Percentiles rank a stretch among this genome's conserved stretches.
phyloP scores from a whole-genome alignment of 2,329 filamentous ascomycete species.

The Reticulascus tulasneorum region DNA sequence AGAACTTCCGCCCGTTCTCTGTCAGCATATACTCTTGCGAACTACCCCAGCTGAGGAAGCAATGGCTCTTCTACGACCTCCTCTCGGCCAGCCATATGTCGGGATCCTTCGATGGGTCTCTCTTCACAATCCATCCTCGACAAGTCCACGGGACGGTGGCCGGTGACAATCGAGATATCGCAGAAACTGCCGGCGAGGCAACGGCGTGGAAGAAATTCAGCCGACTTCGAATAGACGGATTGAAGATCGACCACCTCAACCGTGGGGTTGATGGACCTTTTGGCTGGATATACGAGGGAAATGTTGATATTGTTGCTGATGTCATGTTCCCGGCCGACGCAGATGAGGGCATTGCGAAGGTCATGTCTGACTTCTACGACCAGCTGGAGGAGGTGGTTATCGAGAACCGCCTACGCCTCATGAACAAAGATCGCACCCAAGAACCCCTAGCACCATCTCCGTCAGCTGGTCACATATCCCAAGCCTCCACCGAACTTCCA shows the following conservation, averaged over 20 bases:
- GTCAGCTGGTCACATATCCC: conserved; percentile 28
- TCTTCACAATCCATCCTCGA: conserved; percentile 94
- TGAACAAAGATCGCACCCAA: conserved; percentile 42
- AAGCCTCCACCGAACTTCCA: conserved; percentile 13
- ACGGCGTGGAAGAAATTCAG: conserved; percentile 94
- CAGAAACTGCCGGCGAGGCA: conserved; percentile 58
- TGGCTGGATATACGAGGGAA: conserved; percentile 96
- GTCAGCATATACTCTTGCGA: conserved; percentile 96
- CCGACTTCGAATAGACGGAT: conserved; percentile 82
- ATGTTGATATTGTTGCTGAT: conserved; percentile 93
- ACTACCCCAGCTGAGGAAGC: conserved; percentile 85
- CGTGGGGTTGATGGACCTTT: conserved; percentile 90
- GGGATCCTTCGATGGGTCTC: conserved; percentile 88
- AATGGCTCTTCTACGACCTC: conserved; percentile 98
- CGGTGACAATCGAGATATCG: conserved; percentile 50
- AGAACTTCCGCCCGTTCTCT: conserved; percentile 87
- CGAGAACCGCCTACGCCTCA: conserved; percentile 63
- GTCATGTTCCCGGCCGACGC: conserved; percentile 89
- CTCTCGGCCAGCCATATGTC: conserved; percentile 94
- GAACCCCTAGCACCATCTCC: conserved; percentile 19
- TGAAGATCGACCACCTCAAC: conserved; percentile 95
- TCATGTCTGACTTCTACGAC: conserved; percentile 96
- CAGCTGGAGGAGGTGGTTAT: conserved; percentile 90
- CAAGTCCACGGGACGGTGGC: conserved; percentile 80
- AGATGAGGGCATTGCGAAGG: conserved; percentile 85